phyloP scores from a whole-genome alignment of 2,329 filamentous ascomycete genomes.

The Trichoderma sp. region DNA sequence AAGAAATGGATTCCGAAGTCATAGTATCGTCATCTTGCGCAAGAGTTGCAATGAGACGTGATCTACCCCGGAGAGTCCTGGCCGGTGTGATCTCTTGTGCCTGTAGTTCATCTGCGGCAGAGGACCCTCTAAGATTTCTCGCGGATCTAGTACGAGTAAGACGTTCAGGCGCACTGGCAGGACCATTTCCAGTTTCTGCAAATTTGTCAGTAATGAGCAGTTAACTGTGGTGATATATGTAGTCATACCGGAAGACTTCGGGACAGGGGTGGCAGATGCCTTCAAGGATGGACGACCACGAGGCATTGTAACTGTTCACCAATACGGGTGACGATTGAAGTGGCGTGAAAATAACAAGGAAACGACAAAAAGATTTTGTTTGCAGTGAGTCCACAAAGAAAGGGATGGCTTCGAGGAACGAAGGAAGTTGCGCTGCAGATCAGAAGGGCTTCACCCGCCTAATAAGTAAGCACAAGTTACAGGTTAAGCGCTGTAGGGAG shows the following conservation, averaged over 20 bases:
- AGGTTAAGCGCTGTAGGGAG: background rate
- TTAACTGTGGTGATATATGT: background rate
- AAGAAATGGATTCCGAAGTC: slow-evolving; percentile 33
- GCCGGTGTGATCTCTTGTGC: background rate
- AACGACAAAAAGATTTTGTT: background rate
- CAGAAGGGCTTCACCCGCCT: background rate
- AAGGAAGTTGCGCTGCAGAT: background rate
- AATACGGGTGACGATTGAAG: background rate
- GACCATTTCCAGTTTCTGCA: background rate
- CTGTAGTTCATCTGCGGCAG: background rate
- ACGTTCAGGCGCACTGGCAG: slow-evolving; percentile 20
- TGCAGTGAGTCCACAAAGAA: background rate
- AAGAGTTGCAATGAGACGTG: slow-evolving; percentile 22
- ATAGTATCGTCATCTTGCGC: slow-evolving; percentile 19
- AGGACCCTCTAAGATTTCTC: slow-evolving; percentile 20
- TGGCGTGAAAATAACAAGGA: too few relatives aligned
- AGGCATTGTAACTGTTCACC: slow-evolving; percentile 27
- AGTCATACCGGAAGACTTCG: slow-evolving; percentile 23
- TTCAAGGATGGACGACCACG: slow-evolving; percentile 30
- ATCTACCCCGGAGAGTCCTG: slow-evolving; percentile 26
- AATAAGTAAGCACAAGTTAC: background rate
- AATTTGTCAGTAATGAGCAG: background rate
- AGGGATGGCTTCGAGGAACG: background rate
- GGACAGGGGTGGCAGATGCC: slow-evolving; percentile 21
- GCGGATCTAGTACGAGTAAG: slow-evolving; percentile 29